Percentiles rank a stretch among this genome's conserved stretches.
Evolutionary conservation across 352 stramenopile species (phyloP).

Genomic region (Pythium oligandrum): DNA sequence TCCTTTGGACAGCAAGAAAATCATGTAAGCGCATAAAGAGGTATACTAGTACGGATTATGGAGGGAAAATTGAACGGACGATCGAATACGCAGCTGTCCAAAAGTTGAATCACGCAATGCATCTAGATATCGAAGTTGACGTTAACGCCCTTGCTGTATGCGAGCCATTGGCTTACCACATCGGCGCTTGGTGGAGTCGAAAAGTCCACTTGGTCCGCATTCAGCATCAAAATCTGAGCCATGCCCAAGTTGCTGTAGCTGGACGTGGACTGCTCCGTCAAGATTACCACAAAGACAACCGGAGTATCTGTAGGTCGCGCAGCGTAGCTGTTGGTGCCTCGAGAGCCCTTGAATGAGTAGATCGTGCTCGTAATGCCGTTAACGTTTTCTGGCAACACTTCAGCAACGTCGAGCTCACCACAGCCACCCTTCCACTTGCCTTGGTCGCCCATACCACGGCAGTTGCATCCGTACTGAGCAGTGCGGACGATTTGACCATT

Average conservation of each 20-base stretch:
- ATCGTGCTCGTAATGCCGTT: constrained; percentile 33
- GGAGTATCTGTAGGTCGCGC: constrained; percentile 16
- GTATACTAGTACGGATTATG: too few relatives aligned
- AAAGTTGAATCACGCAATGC: not conserved
- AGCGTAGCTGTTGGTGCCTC: constrained; percentile 21
- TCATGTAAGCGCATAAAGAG: too few relatives aligned
- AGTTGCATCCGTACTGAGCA: constrained; percentile 50
- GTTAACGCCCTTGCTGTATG: constrained; percentile 19
- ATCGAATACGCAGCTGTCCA: too few relatives aligned
- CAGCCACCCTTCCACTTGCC: constrained; percentile 41
- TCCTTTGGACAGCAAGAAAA: too few relatives aligned
- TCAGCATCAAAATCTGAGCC: constrained; percentile 25
- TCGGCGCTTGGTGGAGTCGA: constrained; percentile 12
- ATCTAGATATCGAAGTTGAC: constrained; percentile 28
- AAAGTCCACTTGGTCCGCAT: constrained; percentile 22
- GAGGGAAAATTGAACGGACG: too few relatives aligned
- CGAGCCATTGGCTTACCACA: constrained; percentile 22
- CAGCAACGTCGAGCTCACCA: constrained; percentile 43
- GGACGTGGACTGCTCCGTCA: constrained; percentile 16
- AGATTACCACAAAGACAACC: constrained; percentile 34
- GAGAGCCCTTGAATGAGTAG: constrained; percentile 44
- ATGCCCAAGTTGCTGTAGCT: constrained; percentile 10
- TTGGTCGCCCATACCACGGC: constrained; percentile 28
- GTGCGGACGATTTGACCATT: constrained; percentile 44
- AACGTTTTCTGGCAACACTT: constrained; percentile 24